Evolutionary conservation across 495 filamentous ascomycete genomes (phyloP).

Genomic region (Chlorociboria aeruginascens): DNA sequence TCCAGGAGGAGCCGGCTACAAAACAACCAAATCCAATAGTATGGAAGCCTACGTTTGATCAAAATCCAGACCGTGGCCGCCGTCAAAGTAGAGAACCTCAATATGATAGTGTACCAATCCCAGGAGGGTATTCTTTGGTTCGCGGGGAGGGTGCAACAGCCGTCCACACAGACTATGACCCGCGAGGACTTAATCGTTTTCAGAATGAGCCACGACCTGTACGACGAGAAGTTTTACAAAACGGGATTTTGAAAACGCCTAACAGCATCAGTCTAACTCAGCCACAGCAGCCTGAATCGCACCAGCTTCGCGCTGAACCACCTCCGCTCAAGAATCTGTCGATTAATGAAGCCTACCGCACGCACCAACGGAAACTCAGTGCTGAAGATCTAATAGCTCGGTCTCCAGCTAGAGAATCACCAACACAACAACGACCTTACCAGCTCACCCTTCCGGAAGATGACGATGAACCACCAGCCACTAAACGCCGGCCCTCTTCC

Average conservation of each 20-base stretch:
- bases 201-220: constrained; percentile 3
- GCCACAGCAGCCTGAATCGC: neutral
- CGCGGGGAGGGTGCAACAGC: constrained; percentile 12
- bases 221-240: neutral
- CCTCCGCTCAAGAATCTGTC: neutral
- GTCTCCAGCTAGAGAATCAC: constrained; percentile 10
- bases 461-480: neutral
- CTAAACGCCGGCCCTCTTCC: too few species aligned
- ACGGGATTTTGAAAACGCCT: neutral
- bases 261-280: neutral
- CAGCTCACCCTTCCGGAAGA: constrained; percentile 16
- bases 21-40: neutral
- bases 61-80: constrained; percentile 10
- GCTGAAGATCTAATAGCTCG: constrained; percentile 17
- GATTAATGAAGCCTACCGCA: neutral
- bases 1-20: constrained; percentile 2
- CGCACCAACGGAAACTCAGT: neutral
- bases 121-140: constrained; percentile 16
- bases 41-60: neutral
- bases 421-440: constrained; percentile 19
- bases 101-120: constrained; percentile 18
- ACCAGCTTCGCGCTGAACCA: neutral
- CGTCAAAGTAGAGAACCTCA: constrained; percentile 10
- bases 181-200: constrained; percentile 9
- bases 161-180: constrained; percentile 16